phyloP scores from a whole-genome alignment of 768 basidiomycete species.

The Lentinus tigrinus region DNA sequence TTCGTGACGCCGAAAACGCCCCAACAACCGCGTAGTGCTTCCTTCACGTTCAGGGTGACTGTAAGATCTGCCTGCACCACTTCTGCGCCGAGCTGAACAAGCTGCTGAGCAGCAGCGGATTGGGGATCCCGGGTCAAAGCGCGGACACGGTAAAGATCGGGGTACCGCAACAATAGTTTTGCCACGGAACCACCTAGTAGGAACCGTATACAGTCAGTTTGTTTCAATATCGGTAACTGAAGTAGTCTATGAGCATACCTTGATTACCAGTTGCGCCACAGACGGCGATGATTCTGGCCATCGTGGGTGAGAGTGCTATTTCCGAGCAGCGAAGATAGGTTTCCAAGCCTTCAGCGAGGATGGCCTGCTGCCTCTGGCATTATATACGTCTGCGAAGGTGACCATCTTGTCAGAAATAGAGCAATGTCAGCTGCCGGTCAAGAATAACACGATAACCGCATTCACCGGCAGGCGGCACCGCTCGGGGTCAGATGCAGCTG shows the following conservation, averaged over 20 bases:
- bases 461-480: too few species aligned
- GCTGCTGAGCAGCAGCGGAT: conserved; percentile 8
- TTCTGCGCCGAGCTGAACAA: conserved; percentile 14
- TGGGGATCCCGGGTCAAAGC: conserved; percentile 15
- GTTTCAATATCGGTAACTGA: background rate
- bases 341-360: background rate
- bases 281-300: conserved; percentile 19
- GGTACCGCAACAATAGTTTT: conserved; percentile 14
- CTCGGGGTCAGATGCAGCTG: too few species aligned
- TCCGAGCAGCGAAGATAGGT: too few species aligned
- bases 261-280: conserved; percentile 21
- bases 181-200: conserved; percentile 19
- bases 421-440: conserved; percentile 43
- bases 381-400: background rate
- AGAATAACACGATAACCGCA: too few species aligned
- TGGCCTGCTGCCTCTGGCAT: background rate
- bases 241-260: conserved; percentile 4
- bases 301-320: background rate
- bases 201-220: background rate
- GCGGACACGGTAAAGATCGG: conserved; percentile 15
- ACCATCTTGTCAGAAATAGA: background rate
- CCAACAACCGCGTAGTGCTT: conserved; percentile 18
- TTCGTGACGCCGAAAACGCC: conserved; percentile 22
- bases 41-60: conserved; percentile 7
- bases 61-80: conserved; percentile 18